Base-by-base conservation (phyloP, 257 asterid species). In the Pogostemon cablin region DNA sequence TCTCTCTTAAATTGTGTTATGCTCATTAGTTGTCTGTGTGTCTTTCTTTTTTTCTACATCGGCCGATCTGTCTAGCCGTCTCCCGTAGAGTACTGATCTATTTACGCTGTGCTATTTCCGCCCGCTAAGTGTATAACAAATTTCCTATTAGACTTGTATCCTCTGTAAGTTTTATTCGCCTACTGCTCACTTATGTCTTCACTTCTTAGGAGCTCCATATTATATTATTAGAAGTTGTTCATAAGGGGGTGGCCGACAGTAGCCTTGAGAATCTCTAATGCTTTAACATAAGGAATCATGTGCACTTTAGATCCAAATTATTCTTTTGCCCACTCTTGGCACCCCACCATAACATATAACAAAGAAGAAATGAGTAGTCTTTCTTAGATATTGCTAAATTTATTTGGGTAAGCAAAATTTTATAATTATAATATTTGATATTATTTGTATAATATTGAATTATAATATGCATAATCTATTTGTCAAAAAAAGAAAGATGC, bases 321-420 rank as follows among this genome's bases (percentile, higher is more conserved):
- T 37, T 17, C 17, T 55, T 54, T 67, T 44, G 9, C n/a, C n/a
- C n/a, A n/a, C n/a, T n/a, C n/a, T n/a, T n/a, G 9, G 46, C 34
- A 15, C 60, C 67, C 74, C 52, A 8, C 11, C 25, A 34, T 20
- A 8, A 59, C 9, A 71, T 48, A 48, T 9, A 71, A 43, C 39
- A 50, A 41, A 48, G 39, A 17, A 17, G 41, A 66, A 52, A 56
- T 42, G 71, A 50, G 17, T 64, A 38, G 1, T 20, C n/a, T 46
- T 41, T 50, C 38, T 11, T 35, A 12, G 5, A 74, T 49, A 34
- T 38, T 2, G 46, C 39, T 54, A 53, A 55, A 10, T 7, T 47
- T 55, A 17, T 52, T 41, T 61, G 6, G 20, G 39, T 52, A 70
- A 57, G 40, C 75, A n/a, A 75, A 39, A 60, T 38, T 66, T 48